A percentile compares a stretch with the other conserved stretches of the same genome.
These are phyloP conservation scores for Coemansia aciculifera DNA, from an alignment of 192 early-diverging fungal species.

Conservation along the genomic window DNA sequence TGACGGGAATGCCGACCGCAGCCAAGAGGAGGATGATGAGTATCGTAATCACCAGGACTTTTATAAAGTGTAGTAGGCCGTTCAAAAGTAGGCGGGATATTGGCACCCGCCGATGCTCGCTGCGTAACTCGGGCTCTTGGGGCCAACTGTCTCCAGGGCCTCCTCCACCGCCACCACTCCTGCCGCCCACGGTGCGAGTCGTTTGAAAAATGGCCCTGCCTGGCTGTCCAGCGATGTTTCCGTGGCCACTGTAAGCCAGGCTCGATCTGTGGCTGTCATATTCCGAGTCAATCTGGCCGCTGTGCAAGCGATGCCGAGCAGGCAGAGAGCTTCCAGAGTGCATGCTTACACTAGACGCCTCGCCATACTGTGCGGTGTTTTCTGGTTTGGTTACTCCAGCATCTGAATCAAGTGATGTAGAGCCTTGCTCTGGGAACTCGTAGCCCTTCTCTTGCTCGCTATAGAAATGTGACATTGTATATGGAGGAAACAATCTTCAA, in stretches of 20 bases:
- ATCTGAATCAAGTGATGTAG: neutral
- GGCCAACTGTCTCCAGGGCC: slow-evolving; percentile 25
- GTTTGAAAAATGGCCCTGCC: slow-evolving; percentile 1
- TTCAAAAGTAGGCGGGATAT: neutral
- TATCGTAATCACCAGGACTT: slow-evolving; percentile 28
- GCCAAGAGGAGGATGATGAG: slow-evolving; percentile 42
- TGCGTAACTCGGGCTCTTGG: slow-evolving; percentile 4
- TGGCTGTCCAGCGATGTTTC: slow-evolving; percentile 1
- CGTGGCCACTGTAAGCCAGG: neutral
- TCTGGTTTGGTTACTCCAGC: neutral
- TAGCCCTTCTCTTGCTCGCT: slow-evolving; percentile 7
- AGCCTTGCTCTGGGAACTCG: neutral
- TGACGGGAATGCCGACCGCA: slow-evolving; percentile 44
- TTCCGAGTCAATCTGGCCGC: slow-evolving; percentile 19
- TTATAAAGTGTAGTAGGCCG: slow-evolving; percentile 27
- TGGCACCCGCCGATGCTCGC: slow-evolving; percentile 9
- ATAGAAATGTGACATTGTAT: neutral
- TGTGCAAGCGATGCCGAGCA: slow-evolving; percentile 12
- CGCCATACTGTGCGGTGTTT: neutral
- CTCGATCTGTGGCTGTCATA: slow-evolving; percentile 3
- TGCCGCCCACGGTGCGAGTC: neutral
- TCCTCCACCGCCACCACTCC: slow-evolving; percentile 6
- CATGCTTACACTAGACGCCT: neutral
- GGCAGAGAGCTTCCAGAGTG: neutral
- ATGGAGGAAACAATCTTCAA: neutral